Evolutionary conservation across 148 eudicot species (phyloP).

Genomic region (Cornus kousa): DNA sequence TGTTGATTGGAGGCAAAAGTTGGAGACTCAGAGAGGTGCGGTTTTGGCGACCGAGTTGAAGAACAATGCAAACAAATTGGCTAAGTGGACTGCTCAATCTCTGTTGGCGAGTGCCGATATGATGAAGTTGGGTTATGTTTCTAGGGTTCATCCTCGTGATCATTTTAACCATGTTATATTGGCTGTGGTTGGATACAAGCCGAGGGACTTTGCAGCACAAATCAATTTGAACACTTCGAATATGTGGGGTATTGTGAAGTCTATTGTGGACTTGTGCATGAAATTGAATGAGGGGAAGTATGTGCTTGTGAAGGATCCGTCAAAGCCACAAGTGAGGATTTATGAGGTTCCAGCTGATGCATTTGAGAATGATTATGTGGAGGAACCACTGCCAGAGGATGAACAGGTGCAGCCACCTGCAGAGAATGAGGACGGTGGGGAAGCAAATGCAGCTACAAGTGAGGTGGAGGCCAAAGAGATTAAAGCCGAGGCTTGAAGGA

Average conservation of each 20-base stretch:
- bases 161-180: conserved; percentile 85
- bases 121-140: conserved; percentile 96
- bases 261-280: conserved; percentile 96
- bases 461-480: conserved; percentile 70
- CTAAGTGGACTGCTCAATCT: conserved; percentile 95
- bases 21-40: conserved; percentile 96
- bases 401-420: conserved; percentile 92
- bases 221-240: conserved; percentile 76
- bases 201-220: conserved; percentile 84
- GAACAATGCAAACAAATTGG: conserved; percentile 90
- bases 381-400: conserved; percentile 93
- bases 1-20: conserved; percentile 93
- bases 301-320: conserved; percentile 90
- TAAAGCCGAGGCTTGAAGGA: conserved; percentile 30
- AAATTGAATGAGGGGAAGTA: conserved; percentile 91
- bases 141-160: conserved; percentile 96
- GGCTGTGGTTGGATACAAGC: conserved; percentile 94
- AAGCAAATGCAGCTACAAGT: conserved; percentile 48
- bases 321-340: conserved; percentile 91
- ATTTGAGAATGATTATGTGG: conserved; percentile 93
- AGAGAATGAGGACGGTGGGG: conserved; percentile 56
- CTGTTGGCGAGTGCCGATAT: conserved; percentile 82
- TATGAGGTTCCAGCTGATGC: conserved; percentile 97
- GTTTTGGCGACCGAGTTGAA: conserved; percentile 95
- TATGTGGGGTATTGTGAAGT: conserved; percentile 99